Evolutionary conservation across 208 protist species (phyloP), one percentile per base, ranked within the genome.

Genomic region (Spongospora subterranea): DNA sequence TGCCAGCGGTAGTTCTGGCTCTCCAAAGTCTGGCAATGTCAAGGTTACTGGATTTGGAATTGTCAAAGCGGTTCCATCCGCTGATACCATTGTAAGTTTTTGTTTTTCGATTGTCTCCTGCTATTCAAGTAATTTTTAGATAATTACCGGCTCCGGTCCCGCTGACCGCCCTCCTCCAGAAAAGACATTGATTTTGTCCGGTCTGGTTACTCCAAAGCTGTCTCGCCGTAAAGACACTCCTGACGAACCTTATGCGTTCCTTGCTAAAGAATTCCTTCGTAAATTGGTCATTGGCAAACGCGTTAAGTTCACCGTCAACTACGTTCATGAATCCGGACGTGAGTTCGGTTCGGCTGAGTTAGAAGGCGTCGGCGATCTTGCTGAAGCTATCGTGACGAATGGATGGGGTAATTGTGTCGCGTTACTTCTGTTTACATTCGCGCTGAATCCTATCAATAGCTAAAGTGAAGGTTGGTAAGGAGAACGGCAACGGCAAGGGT

Each of bases 111-210:
- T 60, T 60, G 24, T 60, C 24, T 60, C 24, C 50, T 60, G 24
- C n/a, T 20, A 82, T 82, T 17, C 71, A 82, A 40, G 6, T 82
- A 82, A 6, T 43, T 82, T 43, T 6, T 82, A 82, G 71, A n/a
- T 82, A 35, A 6, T 82, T 6, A n/a, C 35, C 71, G 71, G 71
- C 6, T 20, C 17, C n/a, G 71, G 35, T 6, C n/a, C 71, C 6
- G 71, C 71, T 35, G 71, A 35, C 11, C 6, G n/a, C 6, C 17
- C 71, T 35, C 71, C 71, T 45, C 71, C 71, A 6, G 71, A 82
- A 43, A 82, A 82, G n/a, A 35, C n/a, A 6, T 43, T 82, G 71
- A 82, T 82, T 43, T n/a, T 82, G 71, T 82, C 71, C 71, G 71
- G 71, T 20, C 6, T 82, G 6, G 71, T 82, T 82, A n/a, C 35